Percentiles rank a stretch among this genome's conserved stretches.
phyloP scores from a whole-genome alignment of 2,329 filamentous ascomycete species.

The Domatiomyces catenatus region DNA sequence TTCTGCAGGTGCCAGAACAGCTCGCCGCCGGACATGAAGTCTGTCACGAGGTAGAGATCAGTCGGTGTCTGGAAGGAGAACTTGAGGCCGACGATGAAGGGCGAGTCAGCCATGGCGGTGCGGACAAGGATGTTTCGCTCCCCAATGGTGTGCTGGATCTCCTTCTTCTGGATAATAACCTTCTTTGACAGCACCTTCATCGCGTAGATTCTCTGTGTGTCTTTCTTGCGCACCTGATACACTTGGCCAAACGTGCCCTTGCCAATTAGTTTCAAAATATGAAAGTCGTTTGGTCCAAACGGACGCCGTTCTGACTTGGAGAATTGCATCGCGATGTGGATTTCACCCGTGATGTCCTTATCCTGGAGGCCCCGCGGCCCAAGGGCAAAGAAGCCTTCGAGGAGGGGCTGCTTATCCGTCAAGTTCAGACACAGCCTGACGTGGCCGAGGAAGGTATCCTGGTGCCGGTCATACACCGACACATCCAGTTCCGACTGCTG shows the following conservation, averaged over 20 bases:
- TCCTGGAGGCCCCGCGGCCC: conserved; percentile 67
- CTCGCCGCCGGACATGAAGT: conserved; percentile 98
- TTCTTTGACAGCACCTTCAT: conserved; percentile 99
- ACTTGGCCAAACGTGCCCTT: conserved; percentile 98
- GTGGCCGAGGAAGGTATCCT: conserved; percentile 84
- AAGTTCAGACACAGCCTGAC: conserved; percentile 63
- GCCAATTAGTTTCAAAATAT: conserved; percentile 88
- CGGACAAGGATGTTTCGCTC: conserved; percentile 94
- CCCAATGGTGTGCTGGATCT: conserved; percentile 90
- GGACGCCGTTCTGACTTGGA: conserved; percentile 79
- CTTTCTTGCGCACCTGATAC: conserved; percentile 94
- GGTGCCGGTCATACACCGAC: conserved; percentile 79
- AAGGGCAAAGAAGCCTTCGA: conserved; percentile 75
- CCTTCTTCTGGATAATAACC: conserved; percentile 99
- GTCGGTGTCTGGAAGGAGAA: conserved; percentile 97
- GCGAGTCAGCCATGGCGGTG: conserved; percentile 87
- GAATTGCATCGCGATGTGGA: conserved; percentile 73
- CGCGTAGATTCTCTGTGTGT: conserved; percentile 88
- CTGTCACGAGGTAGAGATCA: conserved; percentile 93
- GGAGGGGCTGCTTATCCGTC: conserved; percentile 51
- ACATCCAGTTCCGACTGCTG: conserved; percentile 81
- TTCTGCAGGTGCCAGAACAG: conserved; percentile 98
- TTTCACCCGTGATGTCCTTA: conserved; percentile 64
- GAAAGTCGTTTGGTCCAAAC: conserved; percentile 88
- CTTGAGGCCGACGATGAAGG: conserved; percentile 94